Evolutionary conservation across 306 rosid species (phyloP), one percentile per base, ranked within the genome.

Genomic region (Cicer judaicum): DNA sequence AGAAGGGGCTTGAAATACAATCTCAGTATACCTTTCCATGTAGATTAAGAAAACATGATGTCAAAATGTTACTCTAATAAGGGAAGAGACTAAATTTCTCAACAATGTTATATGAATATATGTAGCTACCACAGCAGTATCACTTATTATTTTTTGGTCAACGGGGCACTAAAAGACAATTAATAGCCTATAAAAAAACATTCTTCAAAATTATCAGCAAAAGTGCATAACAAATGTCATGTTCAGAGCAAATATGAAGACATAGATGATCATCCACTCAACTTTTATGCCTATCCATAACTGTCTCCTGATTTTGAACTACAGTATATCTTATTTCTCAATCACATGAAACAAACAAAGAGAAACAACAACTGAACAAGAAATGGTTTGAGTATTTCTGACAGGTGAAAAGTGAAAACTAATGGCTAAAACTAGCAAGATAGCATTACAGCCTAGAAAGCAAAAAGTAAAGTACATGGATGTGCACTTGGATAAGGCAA

Each of bases 11-110:
- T 42, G 8, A 36, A n/a, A 66, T 44, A 24, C 73, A 24, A 13
- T 34, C 29, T n/a, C 9, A 49, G 8, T 48, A 47, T 18, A 47
- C 3, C 4, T 48, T n/a, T 61, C 39, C 48, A 60, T 10, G 68
- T 72, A 21, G 55, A 72, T 49, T 49, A 9, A 19, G 29, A 53
- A 41, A 53, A 6, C 11, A 41, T n/a, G 13, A 21, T 15, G 49
- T 36, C 15, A 43, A 10, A 57, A 41, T 65, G 67, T 29, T 61
- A 82, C 86, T 12, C 76, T 73, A 21, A 49, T 46, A 21, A 0
- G 16, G 6, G 52, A 53, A 52, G 21, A 39, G 12, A 53, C 36
- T 13, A 38, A 47, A 8, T 65, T 56, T 54, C 42, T 14, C 47
- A 34, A 15, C 46, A 38, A 6, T 11, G 47, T 43, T 36, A 64